Base-by-base conservation (phyloP, 2,329 filamentous ascomycete species). In the Plectosphaerella sp. region DNA sequence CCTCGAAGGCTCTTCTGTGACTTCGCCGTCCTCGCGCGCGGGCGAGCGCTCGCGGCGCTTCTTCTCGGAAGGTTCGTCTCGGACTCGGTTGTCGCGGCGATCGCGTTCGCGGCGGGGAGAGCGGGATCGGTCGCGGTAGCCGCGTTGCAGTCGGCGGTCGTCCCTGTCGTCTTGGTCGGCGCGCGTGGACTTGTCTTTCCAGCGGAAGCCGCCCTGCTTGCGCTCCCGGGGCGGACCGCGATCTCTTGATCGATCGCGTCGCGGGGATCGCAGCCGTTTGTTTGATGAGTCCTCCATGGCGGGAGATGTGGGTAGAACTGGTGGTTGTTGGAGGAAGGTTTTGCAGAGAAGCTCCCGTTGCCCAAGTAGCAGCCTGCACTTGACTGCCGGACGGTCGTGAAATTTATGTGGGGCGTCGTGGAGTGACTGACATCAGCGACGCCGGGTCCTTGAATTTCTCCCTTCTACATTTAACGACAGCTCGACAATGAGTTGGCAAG, bases 171-270 rank as follows among this genome's bases (percentile, higher is more conserved):
- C 66, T 18, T 22, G 43, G 55, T 76, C 71, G 49, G 77, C 72
- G 49, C 73, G 71, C 28, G 71, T 68, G 39, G 77, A 72, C 60
- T 74, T 78, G 50, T 82, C 79, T 59, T 85, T 86, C 73, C 78
- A 84, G 58, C 76, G 76, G 59, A 85, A 82, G 10, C 80, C 79
- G 52, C 56, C 56, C 45, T 57, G 56, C 14, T 56, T 56, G 24
- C 48, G 37, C 39, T 49, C 48, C 41, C 39, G 49, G 2, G 52
- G 54, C 1, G 50, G 50, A 2, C 54, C 51, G 41, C 52, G 41
- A 3, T 56, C 54, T 15, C 39, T 33, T 6, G 53, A 52, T 12
- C 55, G 54, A 24, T 52, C 50, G 18, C 49, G 54, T 42, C 56
- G 54, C 15, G 56, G 56, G 10, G 56, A 57, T 45, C 54, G 54